A percentile compares a stretch with the other conserved stretches of the same genome.
These are phyloP conservation scores for Pyrenula massariospora DNA, from an alignment of 495 filamentous ascomycete genomes.

Conservation along the genomic window DNA sequence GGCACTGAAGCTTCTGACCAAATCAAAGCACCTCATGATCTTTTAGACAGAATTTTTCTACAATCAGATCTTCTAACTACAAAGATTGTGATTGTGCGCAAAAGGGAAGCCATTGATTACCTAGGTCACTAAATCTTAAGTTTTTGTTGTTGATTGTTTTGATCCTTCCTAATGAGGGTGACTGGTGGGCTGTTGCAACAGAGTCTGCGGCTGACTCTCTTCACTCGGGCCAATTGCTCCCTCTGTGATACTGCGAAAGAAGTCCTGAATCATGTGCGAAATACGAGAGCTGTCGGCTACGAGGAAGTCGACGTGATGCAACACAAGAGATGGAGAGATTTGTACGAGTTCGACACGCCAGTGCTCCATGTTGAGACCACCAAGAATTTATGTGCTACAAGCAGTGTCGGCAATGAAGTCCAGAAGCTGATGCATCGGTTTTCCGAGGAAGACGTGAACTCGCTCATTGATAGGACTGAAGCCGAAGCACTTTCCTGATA, in stretches of 20 bases:
- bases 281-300: slow-evolving; percentile 59
- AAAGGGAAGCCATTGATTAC: too few relatives aligned
- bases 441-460: slow-evolving; percentile 54
- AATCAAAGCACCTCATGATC: background rate
- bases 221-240: slow-evolving; percentile 68
- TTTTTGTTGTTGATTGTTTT: too few relatives aligned
- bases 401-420: slow-evolving; percentile 43
- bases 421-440: slow-evolving; percentile 80
- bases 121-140: too few relatives aligned
- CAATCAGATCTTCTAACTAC: too few relatives aligned
- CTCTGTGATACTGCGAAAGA: slow-evolving; percentile 68
- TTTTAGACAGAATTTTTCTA: too few relatives aligned
- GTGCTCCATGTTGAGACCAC: slow-evolving; percentile 59
- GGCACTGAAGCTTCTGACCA: background rate
- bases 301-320: slow-evolving; percentile 71
- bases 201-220: slow-evolving; percentile 64
- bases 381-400: slow-evolving; percentile 22
- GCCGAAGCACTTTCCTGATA: too few relatives aligned
- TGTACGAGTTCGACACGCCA: slow-evolving; percentile 86
- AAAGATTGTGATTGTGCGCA: too few relatives aligned
- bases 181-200: slow-evolving; percentile 34
- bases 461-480: slow-evolving; percentile 57
- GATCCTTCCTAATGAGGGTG: slow-evolving; percentile 24
- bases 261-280: slow-evolving; percentile 58
- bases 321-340: slow-evolving; percentile 56